Evolutionary conservation across 176 grass and related monocot species (phyloP), one percentile per base, ranked within the genome.

Genomic region (Saccharum officinarum): DNA sequence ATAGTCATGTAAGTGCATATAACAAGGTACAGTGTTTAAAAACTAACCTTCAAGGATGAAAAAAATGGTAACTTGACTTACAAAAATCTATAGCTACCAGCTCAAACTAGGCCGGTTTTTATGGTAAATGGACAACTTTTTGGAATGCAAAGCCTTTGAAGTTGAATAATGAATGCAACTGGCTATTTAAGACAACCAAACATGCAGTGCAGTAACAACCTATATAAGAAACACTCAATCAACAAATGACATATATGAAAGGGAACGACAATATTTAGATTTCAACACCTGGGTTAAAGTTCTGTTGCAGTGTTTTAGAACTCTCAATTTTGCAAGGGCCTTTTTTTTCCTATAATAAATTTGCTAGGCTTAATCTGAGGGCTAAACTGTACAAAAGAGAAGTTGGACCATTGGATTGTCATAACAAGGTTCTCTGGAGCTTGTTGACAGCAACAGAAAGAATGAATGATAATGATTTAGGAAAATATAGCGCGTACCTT

Each of bases 401-500:
- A 79, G 18, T 73, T 4, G 7, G 36, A 66, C 26, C 5, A 76
- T 76, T 77, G 64, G 10, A 77, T 71, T 86, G 10, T 14, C 38
- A 66, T 69, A 26, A 69, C 17, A 80, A 80, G 34, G 18, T 37
- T 68, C 20, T 77, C 44, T 69, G 22, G 33, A 52, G 31, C 23
- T 78, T 55, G 18, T 52, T 57, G 66, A 36, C 7, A 57, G 4
- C 44, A 78, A 8, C 20, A 37, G 38, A 71, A 82, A 36, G 37
- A 38, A 65, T 82, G 25, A 55, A 82, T 45, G n/a, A 66, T 42
- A 54, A 22, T 36, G 39, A 20, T 17, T 50, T 11, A 55, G 17
- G 72, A 42, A 59, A 72, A 34, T 63, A 83, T 38, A 74, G 73
- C 5, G 26, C 34, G 12, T 77, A 95, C 93, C 93, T 98, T 98